Conservation (phyloP, 2,329 filamentous ascomycete species). For the Alternaria ventricosa region DNA sequence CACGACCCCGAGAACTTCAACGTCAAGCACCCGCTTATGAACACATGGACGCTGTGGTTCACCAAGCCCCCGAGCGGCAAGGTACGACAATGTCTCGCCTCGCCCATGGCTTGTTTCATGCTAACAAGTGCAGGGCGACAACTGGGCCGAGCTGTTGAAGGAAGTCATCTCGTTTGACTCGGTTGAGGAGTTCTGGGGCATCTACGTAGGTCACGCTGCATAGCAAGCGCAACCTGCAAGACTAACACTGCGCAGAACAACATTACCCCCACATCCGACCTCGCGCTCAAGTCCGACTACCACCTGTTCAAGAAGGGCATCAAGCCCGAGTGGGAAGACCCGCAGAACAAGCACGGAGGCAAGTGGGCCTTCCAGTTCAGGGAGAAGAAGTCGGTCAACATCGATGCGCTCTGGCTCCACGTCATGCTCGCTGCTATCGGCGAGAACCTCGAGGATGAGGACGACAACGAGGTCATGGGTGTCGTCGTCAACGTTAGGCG, state of each 20-base stretch:
- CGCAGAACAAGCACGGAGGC: conserved; percentile 98
- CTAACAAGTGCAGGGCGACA: conserved; percentile 73
- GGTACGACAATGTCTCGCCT: conserved; percentile 58
- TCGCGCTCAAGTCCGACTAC: conserved; percentile 97
- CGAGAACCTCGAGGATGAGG: conserved; percentile 94
- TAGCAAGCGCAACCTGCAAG: neutral
- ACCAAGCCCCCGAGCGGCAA: conserved; percentile 97
- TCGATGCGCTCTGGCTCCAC: conserved; percentile 95
- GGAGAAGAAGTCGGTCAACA: conserved; percentile 88
- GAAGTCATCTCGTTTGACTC: conserved; percentile 99
- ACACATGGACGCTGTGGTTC: conserved; percentile 99
- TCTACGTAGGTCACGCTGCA: conserved; percentile 75
- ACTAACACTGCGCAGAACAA: conserved; percentile 76
- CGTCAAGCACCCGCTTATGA: conserved; percentile 97
- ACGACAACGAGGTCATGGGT: conserved; percentile 97
- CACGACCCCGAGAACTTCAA: conserved; percentile 99
- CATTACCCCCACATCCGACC: conserved; percentile 92
- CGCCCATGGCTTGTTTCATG: neutral
- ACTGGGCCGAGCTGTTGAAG: conserved; percentile 98
- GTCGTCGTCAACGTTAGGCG: conserved; percentile 99
- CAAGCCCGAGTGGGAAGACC: conserved; percentile 97
- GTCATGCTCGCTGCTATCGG: conserved; percentile 96
- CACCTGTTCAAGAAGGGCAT: conserved; percentile 98
- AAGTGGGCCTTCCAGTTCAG: conserved; percentile 99
- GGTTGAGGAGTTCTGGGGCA: conserved; percentile 99